Conservation (phyloP, 495 filamentous ascomycete species). For the Halenospora varia region DNA sequence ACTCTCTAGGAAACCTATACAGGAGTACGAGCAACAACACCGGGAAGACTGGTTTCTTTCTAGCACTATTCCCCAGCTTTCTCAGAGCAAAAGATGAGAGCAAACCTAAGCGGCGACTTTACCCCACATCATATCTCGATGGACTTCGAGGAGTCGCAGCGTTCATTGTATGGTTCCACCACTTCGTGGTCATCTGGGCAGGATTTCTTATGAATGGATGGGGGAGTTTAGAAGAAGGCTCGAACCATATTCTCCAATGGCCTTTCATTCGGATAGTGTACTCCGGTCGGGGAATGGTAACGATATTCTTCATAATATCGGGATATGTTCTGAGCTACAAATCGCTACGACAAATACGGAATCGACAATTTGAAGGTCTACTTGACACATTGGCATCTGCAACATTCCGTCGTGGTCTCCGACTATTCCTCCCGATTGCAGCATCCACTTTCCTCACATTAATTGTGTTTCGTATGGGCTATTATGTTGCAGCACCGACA, state of each 20-base stretch:
- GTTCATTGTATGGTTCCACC: slow-evolving; percentile 42
- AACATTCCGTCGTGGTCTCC: slow-evolving; percentile 56
- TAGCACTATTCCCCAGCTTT: background rate
- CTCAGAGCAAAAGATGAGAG: background rate
- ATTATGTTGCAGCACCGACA: background rate
- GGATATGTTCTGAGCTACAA: slow-evolving; percentile 64
- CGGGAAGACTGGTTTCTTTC: background rate
- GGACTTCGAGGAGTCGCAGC: slow-evolving; percentile 48
- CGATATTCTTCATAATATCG: slow-evolving; percentile 69
- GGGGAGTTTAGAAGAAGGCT: no score
- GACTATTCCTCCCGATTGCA: slow-evolving; percentile 57
- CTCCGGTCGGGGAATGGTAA: slow-evolving; percentile 63
- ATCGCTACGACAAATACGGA: slow-evolving; percentile 51
- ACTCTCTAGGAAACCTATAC: background rate
- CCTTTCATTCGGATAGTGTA: slow-evolving; percentile 57
- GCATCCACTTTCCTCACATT: slow-evolving; percentile 53
- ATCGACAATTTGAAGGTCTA: slow-evolving; percentile 31
- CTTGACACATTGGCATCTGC: slow-evolving; percentile 45
- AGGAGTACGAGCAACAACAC: background rate
- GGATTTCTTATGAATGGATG: background rate
- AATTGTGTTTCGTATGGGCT: slow-evolving; percentile 41
- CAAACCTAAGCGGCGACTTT: slow-evolving; percentile 4
- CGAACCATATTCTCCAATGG: slow-evolving; percentile 45
- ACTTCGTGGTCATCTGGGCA: slow-evolving; percentile 31
- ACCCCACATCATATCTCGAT: slow-evolving; percentile 46